phyloP scores from a whole-genome alignment of 2,329 filamentous ascomycete genomes.

The Colletotrichum sp. region DNA sequence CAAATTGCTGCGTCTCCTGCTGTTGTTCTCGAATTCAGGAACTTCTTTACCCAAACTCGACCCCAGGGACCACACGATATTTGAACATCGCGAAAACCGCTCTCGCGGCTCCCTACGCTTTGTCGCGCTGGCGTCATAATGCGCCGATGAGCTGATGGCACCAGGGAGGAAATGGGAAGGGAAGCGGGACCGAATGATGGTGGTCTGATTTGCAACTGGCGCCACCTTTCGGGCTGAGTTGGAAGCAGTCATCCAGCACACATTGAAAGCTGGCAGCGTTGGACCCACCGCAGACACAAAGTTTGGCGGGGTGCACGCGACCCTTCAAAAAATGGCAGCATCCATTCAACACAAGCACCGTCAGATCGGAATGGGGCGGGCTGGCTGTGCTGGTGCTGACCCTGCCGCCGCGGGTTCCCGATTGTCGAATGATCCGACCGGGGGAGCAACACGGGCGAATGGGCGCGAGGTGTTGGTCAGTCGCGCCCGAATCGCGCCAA shows the following conservation, averaged over 20 bases:
- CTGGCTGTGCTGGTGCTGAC: not conserved
- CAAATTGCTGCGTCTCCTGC: not conserved
- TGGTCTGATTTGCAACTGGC: constrained; percentile 19
- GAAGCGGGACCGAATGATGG: constrained; percentile 5
- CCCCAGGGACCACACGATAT: not conserved
- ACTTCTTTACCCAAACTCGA: not conserved
- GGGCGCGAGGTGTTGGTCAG: not conserved
- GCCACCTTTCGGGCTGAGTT: not conserved
- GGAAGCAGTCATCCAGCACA: no score
- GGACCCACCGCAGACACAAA: not conserved
- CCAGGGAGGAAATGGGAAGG: not conserved
- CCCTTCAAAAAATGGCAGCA: not conserved
- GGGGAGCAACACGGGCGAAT: not conserved
- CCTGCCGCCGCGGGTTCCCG: not conserved
- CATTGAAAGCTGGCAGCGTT: not conserved
- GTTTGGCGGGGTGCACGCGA: not conserved
- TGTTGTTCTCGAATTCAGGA: fast-evolving
- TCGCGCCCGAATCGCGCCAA: not conserved
- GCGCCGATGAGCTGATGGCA: not conserved
- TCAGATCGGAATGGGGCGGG: not conserved
- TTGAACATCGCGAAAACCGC: not conserved
- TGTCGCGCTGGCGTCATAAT: constrained; percentile 12
- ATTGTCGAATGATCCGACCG: constrained; percentile 1
- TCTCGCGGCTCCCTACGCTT: not conserved
- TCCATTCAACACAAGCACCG: not conserved